Evolutionary conservation across 2,329 filamentous ascomycete species (phyloP).

Genomic region (Hymenoscyphus occultus): DNA sequence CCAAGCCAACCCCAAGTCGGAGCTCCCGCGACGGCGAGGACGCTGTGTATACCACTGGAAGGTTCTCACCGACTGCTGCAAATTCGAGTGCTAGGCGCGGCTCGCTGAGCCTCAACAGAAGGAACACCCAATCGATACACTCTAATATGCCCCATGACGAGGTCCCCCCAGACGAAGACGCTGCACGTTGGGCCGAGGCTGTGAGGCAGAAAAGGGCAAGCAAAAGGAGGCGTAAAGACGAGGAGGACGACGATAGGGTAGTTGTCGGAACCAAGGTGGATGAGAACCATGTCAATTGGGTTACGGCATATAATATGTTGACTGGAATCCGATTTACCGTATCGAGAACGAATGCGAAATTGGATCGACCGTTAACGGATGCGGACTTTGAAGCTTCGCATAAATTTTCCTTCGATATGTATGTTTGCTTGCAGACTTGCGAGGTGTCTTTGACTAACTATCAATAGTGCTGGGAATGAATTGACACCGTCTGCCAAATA

Average conservation of each 20-base stretch:
- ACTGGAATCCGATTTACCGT: constrained; percentile 97
- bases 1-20: constrained; percentile 62
- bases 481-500: constrained; percentile 97
- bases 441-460: constrained; percentile 36
- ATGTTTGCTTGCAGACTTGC: constrained; percentile 40
- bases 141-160: constrained; percentile 85
- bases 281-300: constrained; percentile 94
- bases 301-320: constrained; percentile 99
- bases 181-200: constrained; percentile 86
- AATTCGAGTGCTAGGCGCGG: constrained; percentile 64
- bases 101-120: constrained; percentile 78
- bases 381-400: constrained; percentile 92
- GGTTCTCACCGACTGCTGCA: constrained; percentile 66
- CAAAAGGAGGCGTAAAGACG: constrained; percentile 77
- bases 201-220: constrained; percentile 89
- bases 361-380: constrained; percentile 85
- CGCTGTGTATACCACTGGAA: constrained; percentile 66
- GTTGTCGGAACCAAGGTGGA: constrained; percentile 97
- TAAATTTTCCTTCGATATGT: constrained; percentile 99
- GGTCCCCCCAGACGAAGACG: constrained; percentile 82
- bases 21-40: constrained; percentile 73
- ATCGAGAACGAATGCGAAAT: constrained; percentile 92
- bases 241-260: constrained; percentile 89
- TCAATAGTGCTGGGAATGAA: constrained; percentile 81
- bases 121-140: constrained; percentile 79